Conservation (phyloP, 495 filamentous ascomycete species). For the Talaromyces nanjingensis region DNA sequence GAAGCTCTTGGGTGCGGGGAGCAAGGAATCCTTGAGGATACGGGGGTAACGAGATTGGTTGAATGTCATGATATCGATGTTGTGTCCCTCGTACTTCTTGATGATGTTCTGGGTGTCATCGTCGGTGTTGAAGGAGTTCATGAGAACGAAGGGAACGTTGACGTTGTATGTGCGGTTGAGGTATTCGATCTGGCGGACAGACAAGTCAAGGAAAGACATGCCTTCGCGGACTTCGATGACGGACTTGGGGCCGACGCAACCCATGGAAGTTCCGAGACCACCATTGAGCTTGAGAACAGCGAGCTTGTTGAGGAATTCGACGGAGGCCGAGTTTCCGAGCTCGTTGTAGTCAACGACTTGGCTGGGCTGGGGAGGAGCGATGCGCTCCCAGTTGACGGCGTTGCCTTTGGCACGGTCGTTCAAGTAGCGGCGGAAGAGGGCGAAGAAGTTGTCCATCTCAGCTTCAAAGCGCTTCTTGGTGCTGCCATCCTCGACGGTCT, state of each 20-base stretch:
- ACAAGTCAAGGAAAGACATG: constrained; percentile 99
- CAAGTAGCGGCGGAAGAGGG: constrained; percentile 93
- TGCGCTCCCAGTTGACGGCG: constrained; percentile 90
- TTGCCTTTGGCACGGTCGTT: constrained; percentile 99
- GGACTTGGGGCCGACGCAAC: constrained; percentile 98
- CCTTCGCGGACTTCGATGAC: constrained; percentile 99
- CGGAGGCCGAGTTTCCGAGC: constrained; percentile 77
- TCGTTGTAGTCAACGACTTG: constrained; percentile 92
- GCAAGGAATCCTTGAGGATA: constrained; percentile 95
- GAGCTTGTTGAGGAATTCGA: constrained; percentile 92
- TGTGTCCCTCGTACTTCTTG: constrained; percentile 99
- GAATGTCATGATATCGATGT: constrained; percentile 99
- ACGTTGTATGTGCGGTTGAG: constrained; percentile 96
- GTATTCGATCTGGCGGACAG: constrained; percentile 98
- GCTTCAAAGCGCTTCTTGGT: constrained; percentile 94
- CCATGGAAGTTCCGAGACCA: constrained; percentile 99
- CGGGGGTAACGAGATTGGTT: constrained; percentile 98
- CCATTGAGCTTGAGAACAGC: constrained; percentile 99
- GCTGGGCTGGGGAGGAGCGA: constrained; percentile 79
- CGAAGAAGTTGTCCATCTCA: constrained; percentile 99
- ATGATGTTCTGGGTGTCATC: constrained; percentile 98
- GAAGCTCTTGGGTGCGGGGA: constrained; percentile 87
- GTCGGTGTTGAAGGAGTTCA: constrained; percentile 99
- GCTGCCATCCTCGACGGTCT: constrained; percentile 73
- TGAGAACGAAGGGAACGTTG: constrained; percentile 97